These are phyloP conservation scores for Hypocrella siamensis DNA, from an alignment of 2,329 filamentous ascomycete species.

Conservation along the genomic window DNA sequence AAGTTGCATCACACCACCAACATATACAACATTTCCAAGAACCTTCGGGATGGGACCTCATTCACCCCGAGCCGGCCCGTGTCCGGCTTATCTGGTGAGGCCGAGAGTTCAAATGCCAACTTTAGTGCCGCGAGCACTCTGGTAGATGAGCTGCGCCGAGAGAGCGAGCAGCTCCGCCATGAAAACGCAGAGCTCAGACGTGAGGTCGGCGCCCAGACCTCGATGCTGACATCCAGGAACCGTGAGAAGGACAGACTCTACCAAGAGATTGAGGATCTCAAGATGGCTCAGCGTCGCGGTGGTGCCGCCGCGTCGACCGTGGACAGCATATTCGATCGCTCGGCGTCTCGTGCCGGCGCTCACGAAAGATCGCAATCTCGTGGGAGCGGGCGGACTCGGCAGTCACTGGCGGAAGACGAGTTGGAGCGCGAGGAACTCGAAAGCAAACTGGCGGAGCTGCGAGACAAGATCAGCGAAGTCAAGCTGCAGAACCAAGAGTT, in stretches of 20 bases:
- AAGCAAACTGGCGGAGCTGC: constrained; percentile 63
- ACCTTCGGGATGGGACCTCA: constrained; percentile 25
- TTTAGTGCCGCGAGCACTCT: constrained; percentile 48
- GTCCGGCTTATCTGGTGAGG: constrained; percentile 32
- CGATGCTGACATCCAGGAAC: constrained; percentile 92
- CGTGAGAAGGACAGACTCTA: constrained; percentile 89
- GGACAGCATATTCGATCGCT: constrained; percentile 89
- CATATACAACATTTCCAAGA: constrained; percentile 49
- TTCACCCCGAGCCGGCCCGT: constrained; percentile 31
- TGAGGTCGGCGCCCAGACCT: constrained; percentile 89
- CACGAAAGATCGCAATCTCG: constrained; percentile 61
- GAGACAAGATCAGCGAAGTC: constrained; percentile 73
- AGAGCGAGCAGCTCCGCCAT: constrained; percentile 64
- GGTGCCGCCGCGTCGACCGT: constrained; percentile 47
- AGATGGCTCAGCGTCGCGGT: constrained; percentile 66
- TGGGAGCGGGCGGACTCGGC: constrained; percentile 50
- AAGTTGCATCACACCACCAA: constrained; percentile 44
- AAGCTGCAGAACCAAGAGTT: constrained; percentile 85
- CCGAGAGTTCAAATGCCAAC: constrained; percentile 33
- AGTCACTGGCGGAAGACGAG: constrained; percentile 50
- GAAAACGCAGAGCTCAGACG: constrained; percentile 86
- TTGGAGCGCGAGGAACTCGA: constrained; percentile 76
- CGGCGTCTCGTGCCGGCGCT: constrained; percentile 62
- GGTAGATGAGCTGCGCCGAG: constrained; percentile 57
- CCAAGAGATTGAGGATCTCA: constrained; percentile 93